These are phyloP conservation scores for Tephrocybe sp. DNA, from an alignment of 768 basidiomycete species.

Conservation along the genomic window DNA sequence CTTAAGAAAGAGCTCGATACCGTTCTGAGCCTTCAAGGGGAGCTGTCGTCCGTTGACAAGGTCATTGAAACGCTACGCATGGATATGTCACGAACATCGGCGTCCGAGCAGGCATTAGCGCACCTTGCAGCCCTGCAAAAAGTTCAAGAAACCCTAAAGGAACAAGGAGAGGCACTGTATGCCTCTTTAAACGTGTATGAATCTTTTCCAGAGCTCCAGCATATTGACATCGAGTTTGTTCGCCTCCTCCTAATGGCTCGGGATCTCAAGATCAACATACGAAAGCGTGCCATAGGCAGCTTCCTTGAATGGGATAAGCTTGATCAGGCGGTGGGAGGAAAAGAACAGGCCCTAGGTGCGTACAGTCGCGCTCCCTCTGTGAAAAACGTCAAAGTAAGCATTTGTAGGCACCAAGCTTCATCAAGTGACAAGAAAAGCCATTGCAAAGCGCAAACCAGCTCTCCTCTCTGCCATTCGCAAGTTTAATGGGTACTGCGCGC, in stretches of 20 bases:
- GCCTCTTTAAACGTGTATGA: conserved; percentile 31
- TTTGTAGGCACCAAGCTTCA: conserved; percentile 33
- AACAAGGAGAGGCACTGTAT: conserved; percentile 30
- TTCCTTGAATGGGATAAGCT: conserved; percentile 37
- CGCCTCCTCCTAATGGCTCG: conserved; percentile 29
- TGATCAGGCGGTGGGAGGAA: conserved; percentile 29
- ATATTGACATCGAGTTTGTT: conserved; percentile 27
- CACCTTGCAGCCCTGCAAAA: conserved; percentile 20
- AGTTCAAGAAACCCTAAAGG: conserved; percentile 18
- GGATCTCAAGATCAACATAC: conserved; percentile 38
- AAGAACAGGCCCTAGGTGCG: conserved; percentile 30
- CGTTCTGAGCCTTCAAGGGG: not conserved
- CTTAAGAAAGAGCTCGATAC: not conserved
- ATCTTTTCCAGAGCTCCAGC: conserved; percentile 29
- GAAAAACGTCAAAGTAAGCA: not conserved
- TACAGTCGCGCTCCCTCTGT: not conserved
- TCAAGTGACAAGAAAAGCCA: conserved; percentile 29
- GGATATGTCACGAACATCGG: not conserved
- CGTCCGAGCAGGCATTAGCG: conserved; percentile 4
- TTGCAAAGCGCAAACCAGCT: conserved; percentile 27
- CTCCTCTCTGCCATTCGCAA: conserved; percentile 26
- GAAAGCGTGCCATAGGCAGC: conserved; percentile 29
- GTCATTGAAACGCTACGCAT: conserved; percentile 14
- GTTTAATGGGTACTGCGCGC: conserved; percentile 25
- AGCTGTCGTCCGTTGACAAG: conserved; percentile 13